Evolutionary conservation across 1,139 yeast species (phyloP).

Genomic region (Taiozyma sp.): DNA sequence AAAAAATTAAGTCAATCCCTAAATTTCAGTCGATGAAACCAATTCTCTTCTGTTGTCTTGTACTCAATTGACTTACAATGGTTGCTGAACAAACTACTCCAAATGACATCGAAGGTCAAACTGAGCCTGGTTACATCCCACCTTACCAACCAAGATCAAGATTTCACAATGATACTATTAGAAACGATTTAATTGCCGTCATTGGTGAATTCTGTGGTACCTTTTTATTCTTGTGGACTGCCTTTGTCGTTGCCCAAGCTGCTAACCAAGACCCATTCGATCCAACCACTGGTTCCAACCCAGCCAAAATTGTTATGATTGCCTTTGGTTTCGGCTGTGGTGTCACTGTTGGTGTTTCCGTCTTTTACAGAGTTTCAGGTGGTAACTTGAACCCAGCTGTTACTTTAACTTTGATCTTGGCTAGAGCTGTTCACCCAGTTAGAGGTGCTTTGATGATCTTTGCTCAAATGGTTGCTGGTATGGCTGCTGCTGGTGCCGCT

Average conservation of each 20-base stretch:
- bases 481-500: constrained; percentile 93
- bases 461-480: constrained; percentile 77
- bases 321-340: constrained; percentile 86
- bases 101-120: constrained; percentile 16
- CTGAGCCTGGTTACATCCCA: constrained; percentile 30
- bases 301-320: constrained; percentile 71
- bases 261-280: constrained; percentile 65
- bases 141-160: constrained; percentile 28
- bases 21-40: neutral
- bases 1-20: neutral
- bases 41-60: neutral
- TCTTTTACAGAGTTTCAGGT: constrained; percentile 79
- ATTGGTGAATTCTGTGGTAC: constrained; percentile 82
- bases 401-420: constrained; percentile 63
- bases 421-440: constrained; percentile 69
- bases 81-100: constrained; percentile 27
- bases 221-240: constrained; percentile 77
- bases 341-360: constrained; percentile 70
- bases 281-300: constrained; percentile 47
- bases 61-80: constrained; percentile 13
- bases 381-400: constrained; percentile 93
- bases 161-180: constrained; percentile 35
- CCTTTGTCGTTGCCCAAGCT: constrained; percentile 78
- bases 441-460: constrained; percentile 64
- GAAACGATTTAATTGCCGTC: constrained; percentile 50